Conservation (phyloP, 208 protist species). For the Wallacemonas sp. region DNA sequence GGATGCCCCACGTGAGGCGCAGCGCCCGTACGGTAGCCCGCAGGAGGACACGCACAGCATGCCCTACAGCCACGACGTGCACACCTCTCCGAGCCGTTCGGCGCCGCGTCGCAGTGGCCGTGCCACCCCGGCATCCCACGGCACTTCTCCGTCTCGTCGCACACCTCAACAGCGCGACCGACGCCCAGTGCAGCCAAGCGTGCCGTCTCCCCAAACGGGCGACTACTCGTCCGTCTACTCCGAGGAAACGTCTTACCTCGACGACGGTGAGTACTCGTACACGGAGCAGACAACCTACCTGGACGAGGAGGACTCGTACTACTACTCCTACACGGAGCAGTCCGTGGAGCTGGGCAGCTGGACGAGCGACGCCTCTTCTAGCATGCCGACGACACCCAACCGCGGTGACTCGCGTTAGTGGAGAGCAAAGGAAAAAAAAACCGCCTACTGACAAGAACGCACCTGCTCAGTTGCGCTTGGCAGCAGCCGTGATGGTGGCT, state of each 20-base stretch:
- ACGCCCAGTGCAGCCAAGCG: neutral
- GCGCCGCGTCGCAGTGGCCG: neutral
- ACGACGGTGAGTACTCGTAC: slow-evolving; percentile 39
- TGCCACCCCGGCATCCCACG: neutral
- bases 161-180: slow-evolving; percentile 10
- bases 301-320: slow-evolving; percentile 26
- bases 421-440: neutral
- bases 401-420: no score
- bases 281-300: slow-evolving; percentile 34
- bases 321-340: slow-evolving; percentile 14
- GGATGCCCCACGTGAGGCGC: neutral
- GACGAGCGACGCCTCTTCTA: slow-evolving; percentile 23
- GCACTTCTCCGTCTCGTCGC: neutral
- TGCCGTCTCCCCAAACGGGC: neutral
- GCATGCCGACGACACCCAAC: neutral
- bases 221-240: slow-evolving; percentile 24
- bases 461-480: no score
- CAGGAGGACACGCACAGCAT: slow-evolving; percentile 15
- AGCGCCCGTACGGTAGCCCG: slow-evolving; percentile 16
- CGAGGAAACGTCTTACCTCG: slow-evolving; percentile 45
- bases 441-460: neutral
- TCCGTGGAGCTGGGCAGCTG: slow-evolving; percentile 12
- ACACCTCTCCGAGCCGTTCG: neutral
- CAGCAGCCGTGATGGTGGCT: no score
- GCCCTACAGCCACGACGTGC: slow-evolving; percentile 10